Base-by-base conservation (phyloP, 306 rosid species). In the Begonia loranthoides region DNA sequence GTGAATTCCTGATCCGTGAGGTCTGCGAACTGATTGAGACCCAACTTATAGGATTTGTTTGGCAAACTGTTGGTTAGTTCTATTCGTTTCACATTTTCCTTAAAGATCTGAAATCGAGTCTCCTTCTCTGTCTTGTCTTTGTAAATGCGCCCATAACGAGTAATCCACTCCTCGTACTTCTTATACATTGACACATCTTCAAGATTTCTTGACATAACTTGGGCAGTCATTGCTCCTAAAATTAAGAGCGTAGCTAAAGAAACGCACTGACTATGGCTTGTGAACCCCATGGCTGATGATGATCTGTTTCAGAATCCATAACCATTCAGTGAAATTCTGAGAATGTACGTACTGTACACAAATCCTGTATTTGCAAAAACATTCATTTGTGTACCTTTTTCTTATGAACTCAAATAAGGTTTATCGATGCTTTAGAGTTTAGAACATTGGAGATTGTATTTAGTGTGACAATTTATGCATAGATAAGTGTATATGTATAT, bases 1-100 rank as follows among this genome's bases (percentile, higher is more conserved):
- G 45, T 3, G 14, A 78, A 75, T 58, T 78, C 90, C 64, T 78
- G 61, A 8, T 22, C 49, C 0, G 72, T 75, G 19, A 49, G 45
- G 58, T 74, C 73, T 24, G 80, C 59, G 57, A 43, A 74, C 13
- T 19, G 41, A 41, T 78, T 78, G 41, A 64, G 17, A 1, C 61
- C 66, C n/a, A 73, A 45, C 45, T 51, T 63, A 62, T 71, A 81
- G 6, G 65, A 57, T 49, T 17, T 52, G 22, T 81, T 66, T 24
- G 38, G 55, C 5, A n/a, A 67, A 5, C 19, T 69, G 57, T 76
- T 73, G 58, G 49, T 58, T 5, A 62, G 50, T 34, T 77, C 79
- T 0, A 74, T 66, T 55, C 22, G 66, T 21, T 66, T 50, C 17
- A 54, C 59, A 54, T 71, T 77, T 24, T 59, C 56, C 24, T 51